A percentile compares a stretch with the other conserved stretches of the same genome.
Conservation (phyloP, 257 asterid species). For the Nicotiana attenuata region DNA sequence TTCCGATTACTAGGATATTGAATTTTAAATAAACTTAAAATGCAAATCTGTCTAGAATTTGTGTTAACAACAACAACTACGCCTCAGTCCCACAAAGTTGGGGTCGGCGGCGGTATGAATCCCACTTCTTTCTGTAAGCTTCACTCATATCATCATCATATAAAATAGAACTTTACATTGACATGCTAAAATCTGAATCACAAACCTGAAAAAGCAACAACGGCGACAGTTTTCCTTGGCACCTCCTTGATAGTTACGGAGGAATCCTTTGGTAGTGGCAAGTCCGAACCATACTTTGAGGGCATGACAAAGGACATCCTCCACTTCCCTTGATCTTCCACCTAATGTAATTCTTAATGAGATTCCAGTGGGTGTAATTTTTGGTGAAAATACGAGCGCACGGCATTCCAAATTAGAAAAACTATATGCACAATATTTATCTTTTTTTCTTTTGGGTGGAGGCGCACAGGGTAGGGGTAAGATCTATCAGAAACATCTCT, state of each 20-base stretch:
- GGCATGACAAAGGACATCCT: constrained; percentile 85
- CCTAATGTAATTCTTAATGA: constrained; percentile 28
- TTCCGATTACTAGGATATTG: not conserved
- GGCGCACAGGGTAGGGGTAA: too few species aligned
- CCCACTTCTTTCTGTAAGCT: too few species aligned
- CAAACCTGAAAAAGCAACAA: constrained; percentile 81
- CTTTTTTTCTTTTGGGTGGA: not conserved
- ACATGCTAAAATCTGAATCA: not conserved
- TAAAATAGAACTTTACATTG: not conserved
- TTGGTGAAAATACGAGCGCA: not conserved
- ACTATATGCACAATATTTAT: not conserved
- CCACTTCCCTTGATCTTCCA: constrained; percentile 56
- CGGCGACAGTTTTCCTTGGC: constrained; percentile 57
- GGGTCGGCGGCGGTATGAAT: too few species aligned
- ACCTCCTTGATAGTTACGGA: constrained; percentile 62
- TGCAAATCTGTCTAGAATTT: not conserved
- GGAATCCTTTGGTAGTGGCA: constrained; percentile 76
- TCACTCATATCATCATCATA: too few species aligned
- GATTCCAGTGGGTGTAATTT: not conserved
- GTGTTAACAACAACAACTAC: constrained; percentile 33
- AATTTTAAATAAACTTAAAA: not conserved
- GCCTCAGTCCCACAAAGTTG: too few species aligned
- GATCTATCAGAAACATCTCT: too few species aligned
- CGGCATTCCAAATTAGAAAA: not conserved
- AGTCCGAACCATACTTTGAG: constrained; percentile 67